Base-by-base conservation (phyloP, 805 yeast genomes). In the Wickerhamiella sergipiensis region DNA sequence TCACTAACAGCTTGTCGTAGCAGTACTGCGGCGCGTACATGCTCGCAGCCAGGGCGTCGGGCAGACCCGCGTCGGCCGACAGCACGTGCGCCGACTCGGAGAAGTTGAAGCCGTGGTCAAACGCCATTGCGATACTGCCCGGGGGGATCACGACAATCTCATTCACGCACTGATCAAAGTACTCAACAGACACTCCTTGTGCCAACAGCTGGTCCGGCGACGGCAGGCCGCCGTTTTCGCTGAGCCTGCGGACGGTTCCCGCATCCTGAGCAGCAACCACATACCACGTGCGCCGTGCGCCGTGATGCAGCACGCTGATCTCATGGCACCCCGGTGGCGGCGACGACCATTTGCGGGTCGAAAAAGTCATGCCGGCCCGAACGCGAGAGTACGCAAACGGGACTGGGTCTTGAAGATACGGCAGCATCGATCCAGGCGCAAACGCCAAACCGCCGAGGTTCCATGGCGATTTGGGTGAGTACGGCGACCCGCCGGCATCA, bases 201-300 rank as follows among this genome's bases (percentile, higher is more conserved):
- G 72, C 64, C 1, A 62, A 59, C 7, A 76, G 59, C 40, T 69
- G 71, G 55, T 73, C 73, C 0, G 95, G 95, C 1, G 90, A 36
- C 40, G 40, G 40, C 18, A 36, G 79, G 1, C 85, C 62, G 33
- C 19, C 31, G 33, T 43, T 23, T 8, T 26, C 4, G 19, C 17
- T 5, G 6, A 43, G 33, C 33, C 4, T 6, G 2, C 6, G 6
- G 57, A 36, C 50, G 1, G 47, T 42, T 55, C 82, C 88, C 57
- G 78, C 77, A 31, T 73, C 68, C 7, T 61, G 82, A 80, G 52
- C 81, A 0, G 95, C 94, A 2, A 87, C 79, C 15, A 85, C 82
- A 62, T 88, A 87, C 95, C 95, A 86, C 55, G 85, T 80, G 61
- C 85, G 85, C 1, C 85, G 77, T 17, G 81, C 79, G 1, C 96